Conservation (phyloP, 306 rosid genomes). For the Sicyos baderoa region DNA sequence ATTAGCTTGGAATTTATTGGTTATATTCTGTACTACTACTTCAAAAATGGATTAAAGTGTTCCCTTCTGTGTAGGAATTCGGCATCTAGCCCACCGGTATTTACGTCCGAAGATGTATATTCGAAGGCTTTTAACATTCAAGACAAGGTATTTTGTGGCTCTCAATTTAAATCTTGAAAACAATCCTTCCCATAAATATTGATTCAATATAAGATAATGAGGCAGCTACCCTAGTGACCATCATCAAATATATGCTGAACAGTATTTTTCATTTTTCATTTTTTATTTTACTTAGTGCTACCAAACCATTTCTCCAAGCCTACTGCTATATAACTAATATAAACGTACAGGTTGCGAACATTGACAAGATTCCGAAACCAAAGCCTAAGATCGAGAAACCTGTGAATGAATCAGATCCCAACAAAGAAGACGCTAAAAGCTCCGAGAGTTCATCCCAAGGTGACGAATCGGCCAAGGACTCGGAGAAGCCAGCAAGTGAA, state of each 20-base stretch:
- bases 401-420: constrained; percentile 44
- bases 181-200: neutral
- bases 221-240: no score
- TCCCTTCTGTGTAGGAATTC: constrained; percentile 37
- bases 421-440: constrained; percentile 29
- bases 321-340: neutral
- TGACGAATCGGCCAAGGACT: constrained; percentile 27
- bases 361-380: constrained; percentile 80
- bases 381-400: constrained; percentile 73
- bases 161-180: neutral
- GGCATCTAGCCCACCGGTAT: constrained; percentile 55
- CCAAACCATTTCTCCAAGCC: neutral
- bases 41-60: neutral
- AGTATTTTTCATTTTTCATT: no score
- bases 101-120: constrained; percentile 75
- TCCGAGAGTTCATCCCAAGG: constrained; percentile 35
- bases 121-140: constrained; percentile 51
- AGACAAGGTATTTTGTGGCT: constrained; percentile 48
- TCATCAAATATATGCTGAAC: no score
- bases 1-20: no score
- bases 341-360: constrained; percentile 39
- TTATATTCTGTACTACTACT: no score
- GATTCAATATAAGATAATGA: neutral
- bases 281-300: neutral
- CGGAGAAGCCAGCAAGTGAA: constrained; percentile 35